phyloP scores from a whole-genome alignment of 768 basidiomycete genomes.

The Lyophyllum semitale region DNA sequence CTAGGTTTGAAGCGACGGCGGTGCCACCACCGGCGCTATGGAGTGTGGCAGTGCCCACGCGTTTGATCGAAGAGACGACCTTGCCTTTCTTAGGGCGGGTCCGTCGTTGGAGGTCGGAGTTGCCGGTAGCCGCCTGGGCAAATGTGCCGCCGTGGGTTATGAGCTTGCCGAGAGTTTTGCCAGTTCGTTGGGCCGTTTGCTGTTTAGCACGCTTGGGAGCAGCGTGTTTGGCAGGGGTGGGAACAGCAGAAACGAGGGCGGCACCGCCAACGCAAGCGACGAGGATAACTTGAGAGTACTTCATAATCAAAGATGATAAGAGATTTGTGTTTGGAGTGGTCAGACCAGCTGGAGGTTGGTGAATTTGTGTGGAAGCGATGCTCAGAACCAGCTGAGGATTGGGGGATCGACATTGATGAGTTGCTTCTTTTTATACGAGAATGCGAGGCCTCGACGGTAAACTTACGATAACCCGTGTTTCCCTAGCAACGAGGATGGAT shows the following conservation, averaged over 20 bases:
- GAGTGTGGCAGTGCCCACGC: too few species aligned
- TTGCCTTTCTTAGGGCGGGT: too few species aligned
- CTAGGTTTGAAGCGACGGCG: too few species aligned
- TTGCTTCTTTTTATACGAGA: conserved; percentile 5
- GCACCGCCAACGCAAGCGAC: conserved; percentile 14
- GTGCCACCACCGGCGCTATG: too few species aligned
- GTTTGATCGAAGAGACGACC: too few species aligned
- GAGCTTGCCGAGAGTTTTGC: too few species aligned
- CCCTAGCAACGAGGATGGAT: not conserved
- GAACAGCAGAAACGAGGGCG: conserved; percentile 15
- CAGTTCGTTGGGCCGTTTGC: not conserved
- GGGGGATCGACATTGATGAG: conserved; percentile 1
- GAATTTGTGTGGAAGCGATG: conserved; percentile 2
- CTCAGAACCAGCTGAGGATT: conserved; percentile 18
- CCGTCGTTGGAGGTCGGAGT: not conserved
- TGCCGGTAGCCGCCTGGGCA: not conserved
- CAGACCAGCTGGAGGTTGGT: conserved; percentile 12
- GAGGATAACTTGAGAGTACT: conserved; percentile 18
- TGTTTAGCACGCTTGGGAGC: too few species aligned
- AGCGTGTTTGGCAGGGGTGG: not conserved
- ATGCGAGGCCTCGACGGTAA: too few species aligned
- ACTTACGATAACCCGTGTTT: not conserved
- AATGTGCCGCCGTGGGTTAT: not conserved
- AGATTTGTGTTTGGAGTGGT: conserved; percentile 2
- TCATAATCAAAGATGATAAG: conserved; percentile 11